Conservation (phyloP, 345 rosid species). For the Psidium friedrichsthalianum region DNA sequence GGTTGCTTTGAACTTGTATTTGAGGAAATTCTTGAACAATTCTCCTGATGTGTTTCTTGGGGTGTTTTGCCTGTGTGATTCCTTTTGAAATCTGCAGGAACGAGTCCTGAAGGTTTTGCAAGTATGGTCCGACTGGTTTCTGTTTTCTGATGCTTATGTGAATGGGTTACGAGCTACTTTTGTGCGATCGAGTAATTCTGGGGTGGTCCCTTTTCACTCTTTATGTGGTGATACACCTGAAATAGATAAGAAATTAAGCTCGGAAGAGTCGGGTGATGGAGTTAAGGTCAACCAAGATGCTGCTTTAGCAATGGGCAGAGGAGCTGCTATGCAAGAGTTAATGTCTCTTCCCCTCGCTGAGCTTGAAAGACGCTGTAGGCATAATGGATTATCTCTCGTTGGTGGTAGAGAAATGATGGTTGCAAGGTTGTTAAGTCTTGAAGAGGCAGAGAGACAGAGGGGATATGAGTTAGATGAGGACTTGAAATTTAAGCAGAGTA, state of each 20-base stretch:
- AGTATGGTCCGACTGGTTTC: slow-evolving; percentile 99
- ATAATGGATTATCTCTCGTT: slow-evolving; percentile 90
- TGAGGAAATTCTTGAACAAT: not conserved
- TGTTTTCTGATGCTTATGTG: slow-evolving; percentile 96
- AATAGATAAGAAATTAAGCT: slow-evolving; percentile 46
- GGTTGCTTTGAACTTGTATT: not conserved
- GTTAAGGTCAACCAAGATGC: slow-evolving; percentile 59
- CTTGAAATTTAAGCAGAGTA: slow-evolving; percentile 46
- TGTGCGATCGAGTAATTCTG: slow-evolving; percentile 81
- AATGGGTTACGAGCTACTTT: slow-evolving; percentile 91
- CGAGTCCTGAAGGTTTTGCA: slow-evolving; percentile 94
- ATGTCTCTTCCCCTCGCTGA: slow-evolving; percentile 82
- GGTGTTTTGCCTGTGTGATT: not conserved
- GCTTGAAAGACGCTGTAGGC: slow-evolving; percentile 95
- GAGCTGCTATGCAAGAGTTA: slow-evolving; percentile 83
- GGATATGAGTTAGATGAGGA: slow-evolving; percentile 73
- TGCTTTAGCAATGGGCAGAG: slow-evolving; percentile 94
- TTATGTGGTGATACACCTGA: slow-evolving; percentile 84
- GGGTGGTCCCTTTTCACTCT: slow-evolving; percentile 77
- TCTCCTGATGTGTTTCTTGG: not conserved
- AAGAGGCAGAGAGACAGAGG: slow-evolving; percentile 90
- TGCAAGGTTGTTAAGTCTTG: slow-evolving; percentile 80
- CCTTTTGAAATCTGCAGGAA: slow-evolving; percentile 40
- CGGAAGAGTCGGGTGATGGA: slow-evolving; percentile 34
- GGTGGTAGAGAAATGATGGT: slow-evolving; percentile 99